Evolutionary conservation across 805 yeast species (phyloP), one percentile per base, ranked within the genome.

Genomic region (Wickerhamomyces sydowiorum): DNA sequence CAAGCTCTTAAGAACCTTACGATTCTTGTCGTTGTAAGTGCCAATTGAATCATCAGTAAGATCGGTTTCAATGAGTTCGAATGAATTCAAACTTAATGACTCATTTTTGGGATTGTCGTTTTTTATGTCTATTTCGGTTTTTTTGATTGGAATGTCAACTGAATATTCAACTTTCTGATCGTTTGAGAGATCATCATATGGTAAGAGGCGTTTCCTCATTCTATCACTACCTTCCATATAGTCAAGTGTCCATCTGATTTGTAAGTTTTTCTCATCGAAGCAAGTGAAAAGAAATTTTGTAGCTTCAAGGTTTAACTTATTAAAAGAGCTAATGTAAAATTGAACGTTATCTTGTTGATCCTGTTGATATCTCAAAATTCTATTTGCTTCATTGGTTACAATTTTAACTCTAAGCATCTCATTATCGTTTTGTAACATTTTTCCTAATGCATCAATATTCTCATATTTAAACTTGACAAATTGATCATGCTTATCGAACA

Each of bases 1-100:
- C 41, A 88, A 63, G 51, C 86, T 75, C 44, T 90, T 71, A 18
- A 87, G 62, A 1, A 88, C 82, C 53, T 82, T 83, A 42, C 95
- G 64, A 56, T 87, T 86, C 51, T 78, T 78, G 56, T 86, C 95
- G 47, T 80, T 83, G 40, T 72, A 70, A 4, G 56, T 54, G 23
- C 47, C 49, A 29, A 50, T 31, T 5, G 56, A 38, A 12, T 63
- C 70, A 27, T 60, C 54, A n/a, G 60, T 56, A 1, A 57, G 62
- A 30, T 65, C 62, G 15, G 64, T 72, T 13, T 72, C 73, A 19
- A 76, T 52, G 17, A 75, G 36, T 42, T 76, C 82, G 51, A 68
- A 72, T 2, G 68, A 64, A 38, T 60, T 47, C 29, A 52, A 34
- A 38, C 66, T 57, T 32, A 47, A 41, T 3, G 55, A 46, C 22